Base-by-base conservation (phyloP, 2,329 filamentous ascomycete species). In the Phoma sp. region DNA sequence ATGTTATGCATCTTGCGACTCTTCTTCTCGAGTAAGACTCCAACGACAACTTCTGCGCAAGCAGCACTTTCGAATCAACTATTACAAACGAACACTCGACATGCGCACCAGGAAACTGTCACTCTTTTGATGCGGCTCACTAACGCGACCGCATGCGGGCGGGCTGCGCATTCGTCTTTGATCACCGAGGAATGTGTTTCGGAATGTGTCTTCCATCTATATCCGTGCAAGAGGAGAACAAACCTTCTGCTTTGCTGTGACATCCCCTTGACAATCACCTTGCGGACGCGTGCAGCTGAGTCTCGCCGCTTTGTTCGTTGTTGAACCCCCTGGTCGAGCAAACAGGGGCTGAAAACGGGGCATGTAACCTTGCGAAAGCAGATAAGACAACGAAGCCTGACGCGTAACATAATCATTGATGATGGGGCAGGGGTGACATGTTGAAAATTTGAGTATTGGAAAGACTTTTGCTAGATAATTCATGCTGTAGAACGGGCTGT, bases 271-370 rank as follows among this genome's bases (percentile, higher is more conserved):
- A 62, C 52, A 60, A 64, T 61, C 39, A 43, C 58, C 51, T 57
- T 62, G 58, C 58, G 51, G 63, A 65, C 43, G 63, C 58, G 56
- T 60, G 63, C 65, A 59, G 61, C 54, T 53, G 47, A 43, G 29
- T 56, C 46, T 50, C 46, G 17, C 25, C 27, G 57, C 62, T 62
- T 68, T 68, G 57, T 63, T 56, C 43, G 25, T 33, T 39, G 36
- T 27, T 44, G 21, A 47, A 47, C 44, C 32, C 51, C 48, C 33
- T 51, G 33, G 12, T 19, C n/a, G 21, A 37, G 32, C 39, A 41
- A 46, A 54, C 49, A 50, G 49, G 40, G 22, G 47, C 46, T 22
- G 52, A 39, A 43, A 55, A 55, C 46, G 37, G 47, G 24, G 25
- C 24, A 6, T 31, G 31, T 51, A 33, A 33, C 32, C 32, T 43